A percentile compares a stretch with the other conserved stretches of the same genome.
These are phyloP conservation scores for Podosphaera xanthii DNA, from an alignment of 2,329 filamentous ascomycete genomes.

Conservation along the genomic window DNA sequence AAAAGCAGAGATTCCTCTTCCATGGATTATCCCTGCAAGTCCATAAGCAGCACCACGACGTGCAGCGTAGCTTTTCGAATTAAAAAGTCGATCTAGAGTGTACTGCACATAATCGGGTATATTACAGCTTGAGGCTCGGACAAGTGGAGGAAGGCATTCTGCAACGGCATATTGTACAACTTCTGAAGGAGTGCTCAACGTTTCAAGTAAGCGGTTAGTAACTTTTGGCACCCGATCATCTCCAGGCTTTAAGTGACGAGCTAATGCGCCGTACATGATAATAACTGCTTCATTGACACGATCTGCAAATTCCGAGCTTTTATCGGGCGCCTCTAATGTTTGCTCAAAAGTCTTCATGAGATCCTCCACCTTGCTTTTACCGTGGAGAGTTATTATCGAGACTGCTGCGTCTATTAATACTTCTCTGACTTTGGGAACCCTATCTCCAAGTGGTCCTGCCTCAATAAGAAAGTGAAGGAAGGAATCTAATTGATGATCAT, in stretches of 20 bases:
- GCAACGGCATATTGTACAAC: conserved; percentile 93
- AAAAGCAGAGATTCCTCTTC: conserved; percentile 63
- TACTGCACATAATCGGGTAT: conserved; percentile 59
- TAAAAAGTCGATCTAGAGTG: conserved; percentile 60
- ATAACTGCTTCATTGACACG: conserved; percentile 92
- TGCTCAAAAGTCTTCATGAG: conserved; percentile 83
- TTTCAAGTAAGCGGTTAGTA: conserved; percentile 63
- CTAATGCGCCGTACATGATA: conserved; percentile 87
- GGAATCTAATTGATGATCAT: conserved; percentile 42
- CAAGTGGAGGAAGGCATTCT: conserved; percentile 77
- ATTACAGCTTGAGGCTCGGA: conserved; percentile 58
- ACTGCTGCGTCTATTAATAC: conserved; percentile 88
- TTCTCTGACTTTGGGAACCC: conserved; percentile 49
- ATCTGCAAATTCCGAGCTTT: conserved; percentile 60
- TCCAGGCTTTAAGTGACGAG: conserved; percentile 63
- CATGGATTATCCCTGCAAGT: conserved; percentile 69
- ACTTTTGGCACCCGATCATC: conserved; percentile 75
- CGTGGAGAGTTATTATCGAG: conserved; percentile 56
- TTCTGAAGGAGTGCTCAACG: conserved; percentile 83
- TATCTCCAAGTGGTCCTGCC: conserved; percentile 68
- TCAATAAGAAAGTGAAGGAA: conserved; percentile 76
- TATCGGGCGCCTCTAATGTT: conserved; percentile 67
- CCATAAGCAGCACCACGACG: conserved; percentile 89
- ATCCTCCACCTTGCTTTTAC: conserved; percentile 60
- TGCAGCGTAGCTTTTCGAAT: conserved; percentile 75